Evolutionary conservation across 768 basidiomycete genomes (phyloP).

Genomic region (Boletus rex-veris): DNA sequence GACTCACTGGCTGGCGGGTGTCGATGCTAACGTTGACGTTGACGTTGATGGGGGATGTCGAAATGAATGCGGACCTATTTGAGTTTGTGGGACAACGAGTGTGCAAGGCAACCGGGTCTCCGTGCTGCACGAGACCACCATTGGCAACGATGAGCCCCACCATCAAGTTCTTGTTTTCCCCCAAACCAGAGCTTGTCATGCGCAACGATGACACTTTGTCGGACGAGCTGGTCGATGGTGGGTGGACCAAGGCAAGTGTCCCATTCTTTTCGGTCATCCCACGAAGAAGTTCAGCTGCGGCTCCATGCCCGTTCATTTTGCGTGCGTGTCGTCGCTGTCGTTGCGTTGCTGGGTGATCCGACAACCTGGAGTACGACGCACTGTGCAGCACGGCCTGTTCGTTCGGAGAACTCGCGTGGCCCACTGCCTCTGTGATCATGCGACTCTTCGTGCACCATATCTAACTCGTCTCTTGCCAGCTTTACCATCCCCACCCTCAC

Average conservation of each 20-base stretch:
- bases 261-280: slow-evolving; percentile 1
- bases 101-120: too few relatives aligned
- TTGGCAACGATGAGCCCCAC: neutral
- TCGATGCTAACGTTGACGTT: too few relatives aligned
- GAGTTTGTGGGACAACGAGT: too few relatives aligned
- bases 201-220: neutral
- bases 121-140: too few relatives aligned
- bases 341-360: slow-evolving; percentile 2
- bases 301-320: too few relatives aligned
- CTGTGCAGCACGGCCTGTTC: neutral
- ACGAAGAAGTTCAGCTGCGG: slow-evolving; percentile 2
- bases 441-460: neutral
- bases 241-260: slow-evolving; percentile 25
- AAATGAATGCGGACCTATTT: neutral
- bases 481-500: slow-evolving; percentile 4
- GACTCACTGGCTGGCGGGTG: too few relatives aligned
- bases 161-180: neutral
- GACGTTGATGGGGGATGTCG: slow-evolving; percentile 8
- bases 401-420: slow-evolving; percentile 6
- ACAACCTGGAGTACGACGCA: neutral
- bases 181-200: neutral
- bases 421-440: slow-evolving; percentile 24
- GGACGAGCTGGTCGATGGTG: slow-evolving; percentile 14
- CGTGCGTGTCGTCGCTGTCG: neutral
- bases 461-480: slow-evolving; percentile 13